These are phyloP conservation scores for Monosporascus sp. DNA, from an alignment of 2,329 filamentous ascomycete species.

Conservation along the genomic window DNA sequence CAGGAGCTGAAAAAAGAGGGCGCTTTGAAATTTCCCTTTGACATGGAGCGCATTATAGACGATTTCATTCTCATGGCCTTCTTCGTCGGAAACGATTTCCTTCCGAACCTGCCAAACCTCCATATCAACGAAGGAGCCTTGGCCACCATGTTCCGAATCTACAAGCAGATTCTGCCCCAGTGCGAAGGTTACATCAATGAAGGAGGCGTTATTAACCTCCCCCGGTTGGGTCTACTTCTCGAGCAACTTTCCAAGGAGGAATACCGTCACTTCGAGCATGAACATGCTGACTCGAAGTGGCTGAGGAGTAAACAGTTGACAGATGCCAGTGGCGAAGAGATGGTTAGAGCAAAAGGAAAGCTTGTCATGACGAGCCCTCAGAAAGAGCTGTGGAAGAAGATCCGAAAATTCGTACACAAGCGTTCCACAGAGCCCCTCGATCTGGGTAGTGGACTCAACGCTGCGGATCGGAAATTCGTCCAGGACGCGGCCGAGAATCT, in stretches of 20 bases:
- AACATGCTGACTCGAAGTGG: constrained; percentile 86
- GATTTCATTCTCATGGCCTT: constrained; percentile 99
- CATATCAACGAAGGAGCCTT: constrained; percentile 98
- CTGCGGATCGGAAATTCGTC: constrained; percentile 87
- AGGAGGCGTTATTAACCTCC: constrained; percentile 82
- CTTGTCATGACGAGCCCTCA: constrained; percentile 74
- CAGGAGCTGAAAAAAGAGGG: constrained; percentile 79
- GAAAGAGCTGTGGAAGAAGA: constrained; percentile 73
- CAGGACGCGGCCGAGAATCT: constrained; percentile 71
- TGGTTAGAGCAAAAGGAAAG: constrained; percentile 52
- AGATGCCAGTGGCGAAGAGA: constrained; percentile 61
- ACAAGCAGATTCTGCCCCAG: constrained; percentile 83
- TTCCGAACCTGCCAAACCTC: constrained; percentile 90
- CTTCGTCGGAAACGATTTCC: constrained; percentile 98
- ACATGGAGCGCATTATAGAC: constrained; percentile 95
- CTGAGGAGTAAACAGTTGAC: constrained; percentile 79
- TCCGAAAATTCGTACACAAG: constrained; percentile 77
- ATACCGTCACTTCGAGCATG: constrained; percentile 85
- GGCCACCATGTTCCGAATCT: constrained; percentile 94
- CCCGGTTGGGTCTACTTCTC: constrained; percentile 70
- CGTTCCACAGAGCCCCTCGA: constrained; percentile 62
- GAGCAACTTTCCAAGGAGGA: constrained; percentile 85
- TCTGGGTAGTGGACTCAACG: constrained; percentile 66
- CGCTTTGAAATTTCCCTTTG: constrained; percentile 70
- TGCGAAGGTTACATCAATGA: constrained; percentile 96